phyloP scores from a whole-genome alignment of 2,329 filamentous ascomycete genomes.

The Bipolaris zeicola region DNA sequence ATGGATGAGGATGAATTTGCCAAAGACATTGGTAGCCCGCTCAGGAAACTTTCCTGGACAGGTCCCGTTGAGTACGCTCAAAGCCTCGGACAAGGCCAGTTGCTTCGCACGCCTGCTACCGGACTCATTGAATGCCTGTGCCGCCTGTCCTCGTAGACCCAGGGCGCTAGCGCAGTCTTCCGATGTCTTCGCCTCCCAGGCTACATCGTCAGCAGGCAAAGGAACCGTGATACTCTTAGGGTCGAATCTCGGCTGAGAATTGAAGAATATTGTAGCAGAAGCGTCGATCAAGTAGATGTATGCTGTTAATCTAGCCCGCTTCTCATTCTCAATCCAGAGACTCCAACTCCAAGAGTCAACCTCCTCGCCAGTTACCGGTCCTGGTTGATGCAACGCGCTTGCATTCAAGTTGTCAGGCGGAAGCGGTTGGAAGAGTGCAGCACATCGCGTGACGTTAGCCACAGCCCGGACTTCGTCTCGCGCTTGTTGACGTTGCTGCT shows the following conservation, averaged over 20 bases:
- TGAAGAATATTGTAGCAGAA: slow-evolving; percentile 73
- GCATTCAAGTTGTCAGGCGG: slow-evolving; percentile 55
- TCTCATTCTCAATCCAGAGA: slow-evolving; percentile 73
- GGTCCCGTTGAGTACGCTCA: slow-evolving; percentile 65
- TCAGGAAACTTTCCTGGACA: slow-evolving; percentile 65
- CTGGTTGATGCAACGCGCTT: slow-evolving; percentile 67
- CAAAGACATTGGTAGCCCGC: slow-evolving; percentile 71
- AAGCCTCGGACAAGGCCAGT: slow-evolving; percentile 65
- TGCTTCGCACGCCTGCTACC: slow-evolving; percentile 69
- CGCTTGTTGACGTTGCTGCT: slow-evolving; percentile 67
- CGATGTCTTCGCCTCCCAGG: slow-evolving; percentile 69
- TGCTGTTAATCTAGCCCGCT: slow-evolving; percentile 68
- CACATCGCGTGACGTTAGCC: slow-evolving; percentile 62
- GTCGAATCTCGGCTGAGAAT: slow-evolving; percentile 67
- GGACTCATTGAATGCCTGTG: slow-evolving; percentile 64
- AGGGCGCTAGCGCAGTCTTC: slow-evolving; percentile 68
- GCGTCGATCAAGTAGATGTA: slow-evolving; percentile 68
- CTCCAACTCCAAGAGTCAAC: slow-evolving; percentile 67
- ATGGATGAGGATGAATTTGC: slow-evolving; percentile 75
- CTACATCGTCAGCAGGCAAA: slow-evolving; percentile 74
- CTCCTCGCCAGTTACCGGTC: slow-evolving; percentile 48
- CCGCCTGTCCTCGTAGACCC: slow-evolving; percentile 64
- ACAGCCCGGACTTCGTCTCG: slow-evolving; percentile 64
- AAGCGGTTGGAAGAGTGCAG: slow-evolving; percentile 62
- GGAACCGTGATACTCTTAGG: slow-evolving; percentile 68